Evolutionary conservation across 768 basidiomycete genomes (phyloP).

Genomic region (Lepiota venenata): DNA sequence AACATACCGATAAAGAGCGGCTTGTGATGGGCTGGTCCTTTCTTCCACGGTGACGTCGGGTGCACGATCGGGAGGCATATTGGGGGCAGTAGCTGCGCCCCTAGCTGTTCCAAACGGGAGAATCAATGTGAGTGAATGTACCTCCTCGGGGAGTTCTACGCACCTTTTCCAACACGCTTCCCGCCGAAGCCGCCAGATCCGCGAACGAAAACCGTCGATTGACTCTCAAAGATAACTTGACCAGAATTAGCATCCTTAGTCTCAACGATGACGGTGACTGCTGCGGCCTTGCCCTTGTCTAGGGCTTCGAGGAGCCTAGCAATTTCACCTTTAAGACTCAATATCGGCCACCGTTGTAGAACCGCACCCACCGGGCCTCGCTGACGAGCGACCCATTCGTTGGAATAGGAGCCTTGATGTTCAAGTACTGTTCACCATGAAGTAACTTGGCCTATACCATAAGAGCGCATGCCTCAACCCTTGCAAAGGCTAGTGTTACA

Average conservation of each 20-base stretch:
- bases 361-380: constrained; percentile 54
- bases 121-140: not conserved
- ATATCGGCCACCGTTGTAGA: not conserved
- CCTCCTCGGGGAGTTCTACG: constrained; percentile 1
- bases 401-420: constrained; percentile 84
- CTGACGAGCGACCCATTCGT: constrained; percentile 79
- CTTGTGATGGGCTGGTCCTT: constrained; percentile 77
- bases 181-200: constrained; percentile 97
- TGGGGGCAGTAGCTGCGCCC: constrained; percentile 81
- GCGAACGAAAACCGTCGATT: constrained; percentile 88
- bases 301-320: constrained; percentile 71
- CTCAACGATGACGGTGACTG: constrained; percentile 74
- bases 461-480: not conserved
- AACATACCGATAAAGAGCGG: constrained; percentile 84
- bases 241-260: constrained; percentile 81
- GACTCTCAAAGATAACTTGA: constrained; percentile 85
- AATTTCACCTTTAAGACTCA: not conserved
- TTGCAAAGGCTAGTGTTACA: not conserved
- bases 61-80: constrained; percentile 73
- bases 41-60: constrained; percentile 91
- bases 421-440: constrained; percentile 95
- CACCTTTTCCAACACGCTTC: constrained; percentile 78
- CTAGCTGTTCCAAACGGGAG: constrained; percentile 54
- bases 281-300: constrained; percentile 92
- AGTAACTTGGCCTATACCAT: constrained; percentile 80